Evolutionary conservation across 1,284 basidiomycete genomes (phyloP).

Genomic region (Termitomyces sp.): DNA sequence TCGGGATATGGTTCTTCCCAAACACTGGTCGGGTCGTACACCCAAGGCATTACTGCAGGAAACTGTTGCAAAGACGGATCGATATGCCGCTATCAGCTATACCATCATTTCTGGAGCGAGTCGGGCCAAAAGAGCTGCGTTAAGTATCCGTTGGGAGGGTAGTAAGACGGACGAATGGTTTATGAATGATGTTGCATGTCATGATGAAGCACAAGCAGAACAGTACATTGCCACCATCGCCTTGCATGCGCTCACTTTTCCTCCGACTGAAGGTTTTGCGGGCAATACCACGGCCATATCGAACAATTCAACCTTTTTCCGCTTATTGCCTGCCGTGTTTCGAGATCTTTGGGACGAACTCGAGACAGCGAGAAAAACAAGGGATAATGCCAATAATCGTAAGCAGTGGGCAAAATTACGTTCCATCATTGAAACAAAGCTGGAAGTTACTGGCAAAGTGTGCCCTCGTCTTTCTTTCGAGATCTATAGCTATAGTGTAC

Average conservation of each 20-base stretch:
- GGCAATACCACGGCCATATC: conserved; percentile 34
- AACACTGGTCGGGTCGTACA: conserved; percentile 72
- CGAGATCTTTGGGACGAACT: conserved; percentile 94
- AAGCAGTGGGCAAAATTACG: conserved; percentile 68
- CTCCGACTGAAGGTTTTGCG: conserved; percentile 58
- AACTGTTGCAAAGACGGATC: conserved; percentile 60
- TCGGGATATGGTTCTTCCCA: conserved; percentile 77
- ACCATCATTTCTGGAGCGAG: conserved; percentile 57
- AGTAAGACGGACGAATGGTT: conserved; percentile 63
- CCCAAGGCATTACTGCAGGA: conserved; percentile 71
- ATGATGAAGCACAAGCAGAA: conserved; percentile 76
- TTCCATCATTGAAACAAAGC: conserved; percentile 54
- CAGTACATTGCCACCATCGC: conserved; percentile 89
- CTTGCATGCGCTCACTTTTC: conserved; percentile 71
- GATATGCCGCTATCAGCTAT: conserved; percentile 73
- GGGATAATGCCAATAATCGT: conserved; percentile 65
- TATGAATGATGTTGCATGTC: conserved; percentile 86
- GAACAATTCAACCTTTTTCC: conserved; percentile 54
- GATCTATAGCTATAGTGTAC: background rate
- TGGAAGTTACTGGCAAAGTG: conserved; percentile 41
- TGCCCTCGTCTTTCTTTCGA: background rate
- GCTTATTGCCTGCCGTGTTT: conserved; percentile 76
- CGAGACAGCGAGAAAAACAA: conserved; percentile 57
- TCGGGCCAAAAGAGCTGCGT: conserved; percentile 66
- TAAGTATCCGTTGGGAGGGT: conserved; percentile 71